These are phyloP conservation scores for Leccinum fallax DNA, from an alignment of 1,284 basidiomycete genomes.

Conservation along the genomic window DNA sequence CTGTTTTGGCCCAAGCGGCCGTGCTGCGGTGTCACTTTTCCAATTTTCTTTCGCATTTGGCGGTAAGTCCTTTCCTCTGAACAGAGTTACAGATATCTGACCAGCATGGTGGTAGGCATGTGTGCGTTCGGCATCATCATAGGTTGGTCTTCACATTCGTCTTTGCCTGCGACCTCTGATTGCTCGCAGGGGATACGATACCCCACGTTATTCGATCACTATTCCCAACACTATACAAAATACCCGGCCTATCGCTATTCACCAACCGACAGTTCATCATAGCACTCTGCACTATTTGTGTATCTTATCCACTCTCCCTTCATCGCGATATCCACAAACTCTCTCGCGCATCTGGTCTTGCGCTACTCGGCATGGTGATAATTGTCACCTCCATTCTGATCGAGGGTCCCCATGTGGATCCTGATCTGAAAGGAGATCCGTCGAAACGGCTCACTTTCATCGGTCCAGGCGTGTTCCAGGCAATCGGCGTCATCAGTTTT, in stretches of 20 bases:
- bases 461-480: conserved; percentile 81
- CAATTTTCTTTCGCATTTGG: conserved; percentile 98
- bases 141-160: conserved; percentile 42
- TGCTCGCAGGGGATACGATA: conserved; percentile 83
- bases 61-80: conserved; percentile 51
- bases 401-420: conserved; percentile 81
- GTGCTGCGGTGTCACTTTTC: conserved; percentile 94
- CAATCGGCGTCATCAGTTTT: conserved; percentile 95
- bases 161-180: conserved; percentile 33
- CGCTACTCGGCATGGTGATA: conserved; percentile 90
- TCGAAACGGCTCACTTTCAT: conserved; percentile 72
- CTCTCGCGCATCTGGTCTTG: conserved; percentile 88
- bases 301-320: conserved; percentile 94
- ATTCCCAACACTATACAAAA: conserved; percentile 75
- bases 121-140: conserved; percentile 96
- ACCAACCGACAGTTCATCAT: conserved; percentile 90
- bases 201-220: conserved; percentile 90
- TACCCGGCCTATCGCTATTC: conserved; percentile 76
- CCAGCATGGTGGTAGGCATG: conserved; percentile 62
- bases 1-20: conserved; percentile 88
- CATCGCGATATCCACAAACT: conserved; percentile 98
- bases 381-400: conserved; percentile 90
- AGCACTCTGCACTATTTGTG: conserved; percentile 78
- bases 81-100: conserved; percentile 3
- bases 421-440: conserved; percentile 78